A percentile compares a stretch with the other conserved stretches of the same genome.
Evolutionary conservation across 2,329 filamentous ascomycete species (phyloP).

Genomic region (Passalora sequoiae): DNA sequence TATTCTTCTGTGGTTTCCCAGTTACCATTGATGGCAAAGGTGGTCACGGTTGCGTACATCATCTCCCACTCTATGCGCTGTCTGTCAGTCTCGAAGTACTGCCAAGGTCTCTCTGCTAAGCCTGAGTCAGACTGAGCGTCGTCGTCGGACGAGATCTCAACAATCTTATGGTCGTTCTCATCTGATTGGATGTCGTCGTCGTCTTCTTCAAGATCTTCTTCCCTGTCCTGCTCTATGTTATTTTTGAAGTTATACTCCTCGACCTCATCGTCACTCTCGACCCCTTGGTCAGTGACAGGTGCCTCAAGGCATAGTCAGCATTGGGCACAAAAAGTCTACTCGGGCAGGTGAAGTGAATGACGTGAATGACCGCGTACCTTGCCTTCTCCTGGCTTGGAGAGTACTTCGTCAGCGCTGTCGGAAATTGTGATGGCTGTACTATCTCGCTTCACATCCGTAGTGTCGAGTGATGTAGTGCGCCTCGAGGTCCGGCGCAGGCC

Average conservation of each 20-base stretch:
- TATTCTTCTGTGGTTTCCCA: constrained; percentile 29
- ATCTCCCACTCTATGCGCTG: constrained; percentile 22
- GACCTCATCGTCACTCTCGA: constrained; percentile 15
- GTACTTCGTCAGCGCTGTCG: constrained; percentile 9
- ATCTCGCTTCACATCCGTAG: constrained; percentile 17
- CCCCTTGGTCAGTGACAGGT: constrained; percentile 25
- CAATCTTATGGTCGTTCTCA: constrained; percentile 17
- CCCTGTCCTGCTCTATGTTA: not conserved
- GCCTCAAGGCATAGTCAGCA: not conserved
- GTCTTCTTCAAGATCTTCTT: constrained; percentile 18
- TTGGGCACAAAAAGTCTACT: not conserved
- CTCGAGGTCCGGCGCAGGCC: constrained; percentile 3
- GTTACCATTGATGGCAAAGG: constrained; percentile 17
- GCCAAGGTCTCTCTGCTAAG: constrained; percentile 23
- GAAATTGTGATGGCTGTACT: constrained; percentile 9
- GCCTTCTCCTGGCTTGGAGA: constrained; percentile 6
- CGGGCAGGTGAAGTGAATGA: not conserved
- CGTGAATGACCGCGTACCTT: constrained; percentile 8
- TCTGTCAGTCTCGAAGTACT: constrained; percentile 14
- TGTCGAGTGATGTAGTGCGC: constrained; percentile 12
- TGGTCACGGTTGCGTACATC: constrained; percentile 24
- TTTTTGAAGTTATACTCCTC: constrained; percentile 20
- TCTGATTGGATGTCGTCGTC: constrained; percentile 12
- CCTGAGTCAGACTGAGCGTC: constrained; percentile 10
- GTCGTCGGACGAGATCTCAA: constrained; percentile 23